Conservation (phyloP, 257 asterid species). For the Parsonsia alboflavescens region DNA sequence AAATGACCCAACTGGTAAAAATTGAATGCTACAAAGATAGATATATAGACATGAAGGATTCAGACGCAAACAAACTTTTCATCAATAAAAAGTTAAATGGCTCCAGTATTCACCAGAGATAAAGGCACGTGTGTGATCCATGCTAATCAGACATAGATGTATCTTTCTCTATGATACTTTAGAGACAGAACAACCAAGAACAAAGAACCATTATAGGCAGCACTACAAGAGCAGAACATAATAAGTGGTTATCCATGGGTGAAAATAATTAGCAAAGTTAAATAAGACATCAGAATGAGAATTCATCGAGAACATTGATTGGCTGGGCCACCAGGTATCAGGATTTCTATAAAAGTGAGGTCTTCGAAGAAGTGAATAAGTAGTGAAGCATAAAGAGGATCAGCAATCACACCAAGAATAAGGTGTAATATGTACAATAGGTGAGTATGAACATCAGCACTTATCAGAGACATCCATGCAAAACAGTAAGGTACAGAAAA, state of each 20-base stretch:
- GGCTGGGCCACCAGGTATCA: not conserved
- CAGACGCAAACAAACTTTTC: not conserved
- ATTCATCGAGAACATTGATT: not conserved
- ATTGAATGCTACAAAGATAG: not conserved
- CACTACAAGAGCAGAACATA: not conserved
- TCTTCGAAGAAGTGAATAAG: not conserved
- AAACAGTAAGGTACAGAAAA: not conserved
- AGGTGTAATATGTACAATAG: not conserved
- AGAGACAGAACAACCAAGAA: not conserved
- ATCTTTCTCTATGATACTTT: not conserved
- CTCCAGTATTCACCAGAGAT: not conserved
- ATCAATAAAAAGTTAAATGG: not conserved
- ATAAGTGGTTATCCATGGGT: not conserved
- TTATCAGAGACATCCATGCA: not conserved
- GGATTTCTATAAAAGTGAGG: not conserved
- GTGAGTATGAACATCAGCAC: not conserved
- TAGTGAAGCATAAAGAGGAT: not conserved
- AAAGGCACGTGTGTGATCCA: not conserved
- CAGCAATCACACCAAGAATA: not conserved
- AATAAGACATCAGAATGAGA: not conserved
- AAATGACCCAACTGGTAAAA: not conserved
- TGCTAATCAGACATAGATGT: not conserved
- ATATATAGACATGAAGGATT: not conserved
- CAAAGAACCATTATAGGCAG: not conserved
- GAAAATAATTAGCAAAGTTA: not conserved